phyloP scores from a whole-genome alignment of 208 protist genomes.

The Lotmaria passim region DNA sequence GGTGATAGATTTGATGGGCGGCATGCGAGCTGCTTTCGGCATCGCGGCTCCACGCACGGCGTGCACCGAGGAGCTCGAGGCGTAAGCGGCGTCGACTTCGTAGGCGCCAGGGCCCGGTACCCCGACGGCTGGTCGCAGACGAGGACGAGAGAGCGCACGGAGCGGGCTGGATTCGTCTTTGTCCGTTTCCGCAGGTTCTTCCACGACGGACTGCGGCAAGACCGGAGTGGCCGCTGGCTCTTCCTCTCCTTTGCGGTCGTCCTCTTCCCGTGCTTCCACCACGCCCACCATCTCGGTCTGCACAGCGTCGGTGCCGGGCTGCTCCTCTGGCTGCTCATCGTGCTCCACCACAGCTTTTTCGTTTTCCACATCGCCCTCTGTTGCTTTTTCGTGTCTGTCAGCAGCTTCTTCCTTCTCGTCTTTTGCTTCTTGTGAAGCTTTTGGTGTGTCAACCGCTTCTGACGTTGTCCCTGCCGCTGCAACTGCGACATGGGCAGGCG shows the following conservation, averaged over 20 bases:
- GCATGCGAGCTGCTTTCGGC: slow-evolving; percentile 35
- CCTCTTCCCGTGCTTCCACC: background rate
- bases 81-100: slow-evolving; percentile 50
- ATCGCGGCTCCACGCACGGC: slow-evolving; percentile 28
- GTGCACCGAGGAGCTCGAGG: slow-evolving; percentile 26
- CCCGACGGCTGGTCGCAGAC: slow-evolving; percentile 9
- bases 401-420: background rate
- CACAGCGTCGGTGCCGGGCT: no score
- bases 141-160: slow-evolving; percentile 21
- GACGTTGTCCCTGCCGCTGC: no score
- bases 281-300: background rate
- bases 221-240: background rate
- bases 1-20: slow-evolving; percentile 24
- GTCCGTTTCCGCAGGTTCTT: background rate
- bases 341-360: no score
- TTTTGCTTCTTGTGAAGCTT: no score
- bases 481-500: no score
- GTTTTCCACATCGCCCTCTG: no score
- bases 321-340: no score
- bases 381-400: no score
- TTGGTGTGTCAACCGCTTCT: no score
- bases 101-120: slow-evolving; percentile 71
- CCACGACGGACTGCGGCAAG: background rate
- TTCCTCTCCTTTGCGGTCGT: background rate
- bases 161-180: slow-evolving; percentile 1